A percentile compares a stretch with the other conserved stretches of the same genome.
Conservation (phyloP, 1,139 yeast species). For the Yamadazyma pseudoaaseri region DNA sequence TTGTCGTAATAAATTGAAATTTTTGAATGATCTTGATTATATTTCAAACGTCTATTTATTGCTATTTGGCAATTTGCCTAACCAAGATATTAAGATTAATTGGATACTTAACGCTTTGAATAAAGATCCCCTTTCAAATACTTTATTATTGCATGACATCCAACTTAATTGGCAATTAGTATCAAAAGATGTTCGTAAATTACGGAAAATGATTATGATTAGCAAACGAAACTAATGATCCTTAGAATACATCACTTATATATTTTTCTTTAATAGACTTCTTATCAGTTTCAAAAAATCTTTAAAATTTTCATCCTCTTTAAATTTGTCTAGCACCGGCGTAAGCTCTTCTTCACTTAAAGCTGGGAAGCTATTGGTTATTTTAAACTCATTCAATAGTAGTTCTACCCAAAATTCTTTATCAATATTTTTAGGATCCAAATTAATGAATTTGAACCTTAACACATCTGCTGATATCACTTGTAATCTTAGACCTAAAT, state of each 20-base stretch:
- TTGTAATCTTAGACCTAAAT: conserved; percentile 46
- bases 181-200: conserved; percentile 10
- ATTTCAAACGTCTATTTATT: conserved; percentile 13
- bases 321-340: conserved; percentile 29
- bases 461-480: conserved; percentile 37
- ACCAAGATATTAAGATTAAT: conserved; percentile 14
- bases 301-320: conserved; percentile 16
- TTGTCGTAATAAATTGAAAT: conserved; percentile 8
- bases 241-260: conserved; percentile 1
- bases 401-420: conserved; percentile 38
- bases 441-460: conserved; percentile 39
- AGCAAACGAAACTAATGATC: neutral
- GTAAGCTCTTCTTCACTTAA: conserved; percentile 22
- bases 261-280: conserved; percentile 8
- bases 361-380: conserved; percentile 32
- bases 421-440: conserved; percentile 39
- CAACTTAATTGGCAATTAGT: conserved; percentile 14
- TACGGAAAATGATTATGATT: conserved; percentile 9
- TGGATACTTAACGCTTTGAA: conserved; percentile 19
- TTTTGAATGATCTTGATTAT: conserved; percentile 15
- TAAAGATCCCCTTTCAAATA: conserved; percentile 8
- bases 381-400: conserved; percentile 34
- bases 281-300: conserved; percentile 11
- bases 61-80: conserved; percentile 15
- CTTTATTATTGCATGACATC: conserved; percentile 9